A percentile compares a stretch with the other conserved stretches of the same genome.
phyloP scores from a whole-genome alignment of 441 rosid species.

The Isatis lusitanica region DNA sequence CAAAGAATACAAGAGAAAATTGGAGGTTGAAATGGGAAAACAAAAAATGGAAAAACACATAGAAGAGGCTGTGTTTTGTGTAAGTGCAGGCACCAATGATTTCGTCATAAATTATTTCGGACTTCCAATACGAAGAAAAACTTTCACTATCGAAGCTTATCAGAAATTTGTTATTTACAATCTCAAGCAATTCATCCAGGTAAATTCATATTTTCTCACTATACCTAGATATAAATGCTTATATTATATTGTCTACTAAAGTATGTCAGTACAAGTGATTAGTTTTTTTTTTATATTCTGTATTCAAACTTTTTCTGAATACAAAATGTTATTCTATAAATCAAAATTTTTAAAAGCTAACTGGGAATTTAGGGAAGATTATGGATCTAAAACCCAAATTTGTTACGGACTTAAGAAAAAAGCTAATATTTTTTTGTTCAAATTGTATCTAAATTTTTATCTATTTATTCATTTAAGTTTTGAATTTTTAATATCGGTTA shows the following conservation, averaged over 20 bases:
- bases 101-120: constrained; percentile 66
- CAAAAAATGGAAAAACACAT: constrained; percentile 46
- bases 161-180: constrained; percentile 54
- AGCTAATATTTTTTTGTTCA: no score
- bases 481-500: neutral
- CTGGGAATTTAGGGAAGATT: no score
- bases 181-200: constrained; percentile 53
- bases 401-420: no score
- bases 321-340: no score
- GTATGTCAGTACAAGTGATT: no score
- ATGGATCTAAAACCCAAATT: no score
- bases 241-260: no score
- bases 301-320: no score
- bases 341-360: no score
- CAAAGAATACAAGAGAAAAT: constrained; percentile 59
- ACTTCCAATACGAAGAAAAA: constrained; percentile 53
- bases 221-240: no score
- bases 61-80: constrained; percentile 45
- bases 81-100: constrained; percentile 81
- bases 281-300: no score
- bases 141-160: constrained; percentile 51
- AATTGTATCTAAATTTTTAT: neutral
- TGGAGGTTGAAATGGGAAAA: constrained; percentile 54
- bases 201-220: neutral
- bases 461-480: neutral